Base-by-base conservation (phyloP, 2,329 filamentous ascomycete species). In the Cryphonectria radicalis region DNA sequence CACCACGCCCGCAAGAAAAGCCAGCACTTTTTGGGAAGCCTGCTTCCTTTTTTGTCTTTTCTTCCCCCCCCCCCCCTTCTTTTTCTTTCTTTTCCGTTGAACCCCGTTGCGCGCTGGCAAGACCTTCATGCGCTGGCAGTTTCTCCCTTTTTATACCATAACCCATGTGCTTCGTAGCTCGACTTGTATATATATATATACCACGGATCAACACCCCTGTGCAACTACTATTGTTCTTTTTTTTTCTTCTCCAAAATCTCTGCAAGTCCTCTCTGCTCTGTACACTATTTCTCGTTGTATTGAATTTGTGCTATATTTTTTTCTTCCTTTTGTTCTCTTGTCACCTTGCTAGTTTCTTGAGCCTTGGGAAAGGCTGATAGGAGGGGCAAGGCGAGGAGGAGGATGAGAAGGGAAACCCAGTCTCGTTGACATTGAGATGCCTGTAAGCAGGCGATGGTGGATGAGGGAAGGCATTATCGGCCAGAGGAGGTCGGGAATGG, bases 191-290 rank as follows among this genome's bases (percentile, higher is more conserved):
- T 59, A 59, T 37, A 28, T 28, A 28, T 28, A 28, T 28, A 28
- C 59, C 59, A 40, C 59, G 32, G 35, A 59, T 32, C 55, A 62
- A 62, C 32, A 62, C 35, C 59, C 59, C 59, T 62, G 59, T 62
- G 35, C 59, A 62, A 62, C 59, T 62, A 62, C 10, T n/a, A n/a
- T 10, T 62, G 28, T 62, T 11, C 35, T 40, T 28, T 28, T 62
- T 59, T 32, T 13, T 28, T 11, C 59, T 62, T n/a, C 11, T 60
- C 37, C 25, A 28, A 32, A n/a, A n/a, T n/a, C 7, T 32, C 19
- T 11, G 35, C 32, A 2, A 19, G 28, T 28, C 28, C 59, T 14
- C 11, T 8, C 4, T 59, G 4, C 32, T 19, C 55, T 35, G 25
- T 59, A 7, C 2, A 13, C 32, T 62, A 35, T 40, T n/a, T 19